These are phyloP conservation scores for Apocynum venetum DNA, from an alignment of 257 asterid genomes.

Conservation along the genomic window DNA sequence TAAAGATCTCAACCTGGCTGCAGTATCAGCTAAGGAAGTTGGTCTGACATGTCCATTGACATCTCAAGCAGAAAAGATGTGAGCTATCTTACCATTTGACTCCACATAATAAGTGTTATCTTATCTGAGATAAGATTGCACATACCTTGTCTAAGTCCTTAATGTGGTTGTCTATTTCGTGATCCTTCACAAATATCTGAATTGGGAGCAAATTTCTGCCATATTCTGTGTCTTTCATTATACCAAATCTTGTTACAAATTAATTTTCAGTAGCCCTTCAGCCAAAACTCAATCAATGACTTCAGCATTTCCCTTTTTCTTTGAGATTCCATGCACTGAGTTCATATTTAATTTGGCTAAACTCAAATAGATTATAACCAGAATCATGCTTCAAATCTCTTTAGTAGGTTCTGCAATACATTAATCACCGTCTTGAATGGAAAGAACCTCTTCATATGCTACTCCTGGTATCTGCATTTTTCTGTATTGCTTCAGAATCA, in stretches of 20 bases:
- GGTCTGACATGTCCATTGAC: conserved; percentile 52
- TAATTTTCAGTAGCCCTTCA: background rate
- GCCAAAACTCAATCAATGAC: background rate
- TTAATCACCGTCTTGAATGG: background rate
- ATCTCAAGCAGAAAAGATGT: conserved; percentile 66
- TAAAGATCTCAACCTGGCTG: conserved; percentile 81
- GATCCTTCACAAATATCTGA: too few species aligned
- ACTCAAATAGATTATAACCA: background rate
- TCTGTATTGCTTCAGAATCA: too few species aligned
- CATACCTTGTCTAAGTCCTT: background rate
- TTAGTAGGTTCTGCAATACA: background rate
- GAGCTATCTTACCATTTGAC: conserved; percentile 22
- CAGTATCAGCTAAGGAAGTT: conserved; percentile 62
- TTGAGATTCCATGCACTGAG: background rate
- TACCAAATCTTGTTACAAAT: background rate
- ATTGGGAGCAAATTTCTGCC: too few species aligned
- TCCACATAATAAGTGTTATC: background rate
- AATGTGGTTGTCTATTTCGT: background rate
- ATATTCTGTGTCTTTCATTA: too few species aligned
- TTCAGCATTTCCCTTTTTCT: background rate
- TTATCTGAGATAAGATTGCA: background rate
- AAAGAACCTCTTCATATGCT: background rate
- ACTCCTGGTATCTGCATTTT: background rate
- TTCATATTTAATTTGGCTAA: background rate
- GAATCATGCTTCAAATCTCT: background rate